A percentile compares a stretch with the other conserved stretches of the same genome.
Evolutionary conservation across 306 rosid genomes (phyloP).

Genomic region (Acacia melanoxylon): DNA sequence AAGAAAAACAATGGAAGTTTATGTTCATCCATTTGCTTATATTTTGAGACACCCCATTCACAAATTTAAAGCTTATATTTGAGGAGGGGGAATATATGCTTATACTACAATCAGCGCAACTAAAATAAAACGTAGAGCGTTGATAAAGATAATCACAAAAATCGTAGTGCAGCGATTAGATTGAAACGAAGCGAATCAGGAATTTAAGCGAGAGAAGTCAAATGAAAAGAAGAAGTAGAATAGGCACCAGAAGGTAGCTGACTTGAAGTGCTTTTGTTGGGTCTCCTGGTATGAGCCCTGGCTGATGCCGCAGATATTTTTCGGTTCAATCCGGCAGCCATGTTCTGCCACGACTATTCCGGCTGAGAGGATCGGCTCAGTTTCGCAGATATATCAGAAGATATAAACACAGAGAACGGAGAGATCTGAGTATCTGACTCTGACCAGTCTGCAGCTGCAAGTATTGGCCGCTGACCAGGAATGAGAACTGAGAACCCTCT

Average conservation of each 20-base stretch:
- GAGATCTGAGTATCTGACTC: not conserved
- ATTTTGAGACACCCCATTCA: no score
- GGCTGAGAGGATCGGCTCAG: not conserved
- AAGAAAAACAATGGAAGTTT: not conserved
- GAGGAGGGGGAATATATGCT: not conserved
- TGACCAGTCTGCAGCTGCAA: not conserved
- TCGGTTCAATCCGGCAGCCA: constrained; percentile 66
- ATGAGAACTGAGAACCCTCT: not conserved
- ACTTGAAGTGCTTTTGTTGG: constrained; percentile 47
- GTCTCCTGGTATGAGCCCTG: constrained; percentile 71
- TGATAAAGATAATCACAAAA: not conserved
- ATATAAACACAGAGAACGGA: not conserved
- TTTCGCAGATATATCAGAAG: not conserved
- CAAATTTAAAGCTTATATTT: no score
- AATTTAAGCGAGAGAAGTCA: not conserved
- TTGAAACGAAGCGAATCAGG: not conserved
- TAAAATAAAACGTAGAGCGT: not conserved
- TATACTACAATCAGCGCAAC: not conserved
- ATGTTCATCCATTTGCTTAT: not conserved
- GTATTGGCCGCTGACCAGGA: not conserved
- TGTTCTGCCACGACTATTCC: not conserved
- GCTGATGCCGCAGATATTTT: constrained; percentile 87
- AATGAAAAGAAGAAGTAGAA: not conserved
- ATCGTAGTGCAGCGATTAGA: not conserved
- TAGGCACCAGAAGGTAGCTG: constrained; percentile 61